These are phyloP conservation scores for Aspergillus fumigatiaffinis DNA, from an alignment of 2,329 filamentous ascomycete genomes.

Conservation along the genomic window DNA sequence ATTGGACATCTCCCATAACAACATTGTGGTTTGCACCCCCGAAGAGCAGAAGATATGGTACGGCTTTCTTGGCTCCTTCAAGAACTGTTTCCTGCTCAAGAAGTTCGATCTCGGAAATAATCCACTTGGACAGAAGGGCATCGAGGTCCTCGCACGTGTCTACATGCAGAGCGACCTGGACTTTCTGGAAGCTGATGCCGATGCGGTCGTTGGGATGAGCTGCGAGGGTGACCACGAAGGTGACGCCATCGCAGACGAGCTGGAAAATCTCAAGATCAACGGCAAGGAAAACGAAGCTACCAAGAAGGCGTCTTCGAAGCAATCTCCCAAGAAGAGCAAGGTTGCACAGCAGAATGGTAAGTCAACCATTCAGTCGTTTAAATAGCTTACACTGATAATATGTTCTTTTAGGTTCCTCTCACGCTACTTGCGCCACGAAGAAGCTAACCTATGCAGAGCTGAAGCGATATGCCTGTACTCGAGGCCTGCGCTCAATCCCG, in stretches of 20 bases:
- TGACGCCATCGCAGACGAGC: conserved; percentile 2
- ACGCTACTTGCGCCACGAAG: conserved; percentile 3
- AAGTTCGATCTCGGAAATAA: conserved; percentile 47
- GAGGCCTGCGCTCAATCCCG: conserved; percentile 35
- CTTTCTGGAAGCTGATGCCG: conserved; percentile 26
- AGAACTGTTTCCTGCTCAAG: conserved; percentile 39
- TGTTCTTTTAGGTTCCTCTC: conserved; percentile 7
- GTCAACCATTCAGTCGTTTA: neutral
- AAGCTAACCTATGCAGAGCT: conserved; percentile 12
- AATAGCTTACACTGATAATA: conserved; percentile 1
- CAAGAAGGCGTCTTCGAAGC: conserved; percentile 7
- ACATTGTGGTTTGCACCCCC: conserved; percentile 36
- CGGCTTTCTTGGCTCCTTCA: conserved; percentile 43
- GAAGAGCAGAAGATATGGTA: conserved; percentile 41
- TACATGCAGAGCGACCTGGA: conserved; percentile 38
- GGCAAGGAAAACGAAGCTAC: conserved; percentile 16
- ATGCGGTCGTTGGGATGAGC: conserved; percentile 13
- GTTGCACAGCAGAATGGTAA: conserved; percentile 10
- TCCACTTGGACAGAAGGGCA: conserved; percentile 35
- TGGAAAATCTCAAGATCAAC: conserved; percentile 6
- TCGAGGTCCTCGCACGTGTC: conserved; percentile 45
- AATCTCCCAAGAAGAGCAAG: conserved; percentile 17
- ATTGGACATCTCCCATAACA: conserved; percentile 46
- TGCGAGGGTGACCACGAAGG: neutral
- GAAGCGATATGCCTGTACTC: conserved; percentile 27